Percentiles rank a stretch among this genome's conserved stretches.
phyloP scores from a whole-genome alignment of 2,329 filamentous ascomycete genomes.

The Daldinia sp. region DNA sequence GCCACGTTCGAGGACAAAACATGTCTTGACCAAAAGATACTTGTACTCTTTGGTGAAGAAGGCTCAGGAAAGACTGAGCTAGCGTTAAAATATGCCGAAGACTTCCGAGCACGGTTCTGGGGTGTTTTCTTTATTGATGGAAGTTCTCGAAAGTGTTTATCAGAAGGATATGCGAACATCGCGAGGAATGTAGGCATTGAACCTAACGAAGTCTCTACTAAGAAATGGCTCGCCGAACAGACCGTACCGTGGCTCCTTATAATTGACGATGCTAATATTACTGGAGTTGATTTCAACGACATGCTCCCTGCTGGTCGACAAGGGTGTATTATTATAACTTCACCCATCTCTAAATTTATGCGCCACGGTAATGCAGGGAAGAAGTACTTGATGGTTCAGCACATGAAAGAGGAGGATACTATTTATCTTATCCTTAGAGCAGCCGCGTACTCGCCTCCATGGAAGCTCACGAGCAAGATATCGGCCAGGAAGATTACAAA shows the following conservation, averaged over 20 bases:
- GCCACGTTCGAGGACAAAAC: neutral
- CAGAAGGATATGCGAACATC: slow-evolving; percentile 26
- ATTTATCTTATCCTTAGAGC: neutral
- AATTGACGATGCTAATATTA: neutral
- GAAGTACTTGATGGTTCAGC: neutral
- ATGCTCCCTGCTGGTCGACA: neutral
- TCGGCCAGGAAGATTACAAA: neutral
- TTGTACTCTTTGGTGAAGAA: slow-evolving; percentile 46
- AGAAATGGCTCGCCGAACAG: slow-evolving; percentile 40
- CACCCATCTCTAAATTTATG: neutral
- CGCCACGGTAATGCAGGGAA: neutral
- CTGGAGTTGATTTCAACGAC: neutral
- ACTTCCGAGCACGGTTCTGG: slow-evolving; percentile 46
- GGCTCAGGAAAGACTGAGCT: slow-evolving; percentile 52
- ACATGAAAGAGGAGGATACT: neutral
- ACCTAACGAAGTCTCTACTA: slow-evolving; percentile 39
- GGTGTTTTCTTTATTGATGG: slow-evolving; percentile 47
- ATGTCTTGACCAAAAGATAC: slow-evolving; percentile 34
- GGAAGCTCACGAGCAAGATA: neutral
- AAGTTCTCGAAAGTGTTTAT: slow-evolving; percentile 23
- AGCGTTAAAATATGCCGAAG: slow-evolving; percentile 46
- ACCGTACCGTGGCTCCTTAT: slow-evolving; percentile 17
- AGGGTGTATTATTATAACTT: neutral
- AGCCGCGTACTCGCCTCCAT: neutral
- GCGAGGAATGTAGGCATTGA: slow-evolving; percentile 31